phyloP scores from a whole-genome alignment of 2,329 filamentous ascomycete species.

The Colletotrichum lindemuthianum region DNA sequence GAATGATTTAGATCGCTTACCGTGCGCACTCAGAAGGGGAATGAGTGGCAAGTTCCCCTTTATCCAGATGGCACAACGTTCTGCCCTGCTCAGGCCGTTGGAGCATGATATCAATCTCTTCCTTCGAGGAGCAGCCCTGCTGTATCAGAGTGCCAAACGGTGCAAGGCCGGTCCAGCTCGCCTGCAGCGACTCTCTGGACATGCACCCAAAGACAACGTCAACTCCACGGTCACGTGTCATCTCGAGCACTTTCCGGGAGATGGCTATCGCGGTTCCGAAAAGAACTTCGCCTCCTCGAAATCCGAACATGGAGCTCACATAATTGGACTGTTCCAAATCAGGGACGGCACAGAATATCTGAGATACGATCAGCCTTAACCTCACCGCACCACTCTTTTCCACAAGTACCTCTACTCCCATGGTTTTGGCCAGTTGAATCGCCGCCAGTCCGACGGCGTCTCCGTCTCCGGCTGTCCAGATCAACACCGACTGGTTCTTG shows the following conservation, averaged over 20 bases:
- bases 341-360: slow-evolving; percentile 48
- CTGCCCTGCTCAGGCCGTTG: slow-evolving; percentile 50
- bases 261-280: slow-evolving; percentile 45
- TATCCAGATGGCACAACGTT: slow-evolving; percentile 47
- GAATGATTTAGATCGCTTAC: background rate
- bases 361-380: background rate
- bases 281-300: slow-evolving; percentile 48
- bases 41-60: slow-evolving; percentile 31
- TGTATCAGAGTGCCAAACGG: slow-evolving; percentile 56
- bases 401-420: slow-evolving; percentile 8
- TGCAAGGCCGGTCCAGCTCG: slow-evolving; percentile 56
- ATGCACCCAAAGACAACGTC: slow-evolving; percentile 54
- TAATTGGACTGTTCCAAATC: slow-evolving; percentile 47
- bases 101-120: slow-evolving; percentile 49
- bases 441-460: slow-evolving; percentile 4
- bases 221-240: slow-evolving; percentile 45
- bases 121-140: slow-evolving; percentile 41
- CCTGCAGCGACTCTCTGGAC: slow-evolving; percentile 51
- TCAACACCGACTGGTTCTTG: slow-evolving; percentile 38
- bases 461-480: slow-evolving; percentile 2
- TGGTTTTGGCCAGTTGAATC: slow-evolving; percentile 10
- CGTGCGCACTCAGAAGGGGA: slow-evolving; percentile 10
- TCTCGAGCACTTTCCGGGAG: slow-evolving; percentile 38
- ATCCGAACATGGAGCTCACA: slow-evolving; percentile 43
- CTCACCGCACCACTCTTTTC: background rate